Evolutionary conservation across 1,284 basidiomycete genomes (phyloP).

Genomic region (Ustilago curta): DNA sequence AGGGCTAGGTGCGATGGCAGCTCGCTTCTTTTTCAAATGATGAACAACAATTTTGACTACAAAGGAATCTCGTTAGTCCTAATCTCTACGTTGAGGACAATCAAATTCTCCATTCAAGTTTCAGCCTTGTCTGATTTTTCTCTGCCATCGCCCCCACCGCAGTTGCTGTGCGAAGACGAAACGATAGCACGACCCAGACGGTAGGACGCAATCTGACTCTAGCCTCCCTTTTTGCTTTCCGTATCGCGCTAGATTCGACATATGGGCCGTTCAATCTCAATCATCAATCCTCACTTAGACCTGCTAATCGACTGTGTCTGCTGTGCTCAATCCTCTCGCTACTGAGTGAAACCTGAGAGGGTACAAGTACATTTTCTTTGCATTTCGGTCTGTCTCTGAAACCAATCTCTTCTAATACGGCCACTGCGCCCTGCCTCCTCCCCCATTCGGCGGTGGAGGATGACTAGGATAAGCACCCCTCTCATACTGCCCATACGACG

Average conservation of each 20-base stretch:
- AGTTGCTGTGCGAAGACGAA: background rate
- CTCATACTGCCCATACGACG: constrained; percentile 2
- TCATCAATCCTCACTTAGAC: too few relatives aligned
- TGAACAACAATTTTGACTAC: constrained; percentile 53
- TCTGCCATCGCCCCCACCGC: too few relatives aligned
- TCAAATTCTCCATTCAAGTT: constrained; percentile 56
- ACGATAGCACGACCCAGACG: background rate
- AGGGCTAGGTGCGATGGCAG: too few relatives aligned
- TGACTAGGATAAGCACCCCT: constrained; percentile 2
- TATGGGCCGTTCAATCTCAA: too few relatives aligned
- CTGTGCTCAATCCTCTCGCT: background rate
- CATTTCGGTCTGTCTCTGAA: background rate
- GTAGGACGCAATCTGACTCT: background rate
- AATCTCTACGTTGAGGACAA: constrained; percentile 42
- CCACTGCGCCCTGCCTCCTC: constrained; percentile 8
- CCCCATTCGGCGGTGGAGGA: constrained; percentile 2
- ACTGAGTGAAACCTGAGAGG: background rate
- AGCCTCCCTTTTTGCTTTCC: background rate
- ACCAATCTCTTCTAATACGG: constrained; percentile 12
- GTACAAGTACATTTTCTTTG: constrained; percentile 28
- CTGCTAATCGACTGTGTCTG: too few relatives aligned
- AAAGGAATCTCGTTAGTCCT: constrained; percentile 57
- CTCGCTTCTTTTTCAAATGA: constrained; percentile 14
- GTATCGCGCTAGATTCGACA: too few relatives aligned
- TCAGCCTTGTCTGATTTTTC: constrained; percentile 56